Evolutionary conservation across 352 stramenopile genomes (phyloP), one percentile per base, ranked within the genome.

Genomic region (Bremia lactucae): DNA sequence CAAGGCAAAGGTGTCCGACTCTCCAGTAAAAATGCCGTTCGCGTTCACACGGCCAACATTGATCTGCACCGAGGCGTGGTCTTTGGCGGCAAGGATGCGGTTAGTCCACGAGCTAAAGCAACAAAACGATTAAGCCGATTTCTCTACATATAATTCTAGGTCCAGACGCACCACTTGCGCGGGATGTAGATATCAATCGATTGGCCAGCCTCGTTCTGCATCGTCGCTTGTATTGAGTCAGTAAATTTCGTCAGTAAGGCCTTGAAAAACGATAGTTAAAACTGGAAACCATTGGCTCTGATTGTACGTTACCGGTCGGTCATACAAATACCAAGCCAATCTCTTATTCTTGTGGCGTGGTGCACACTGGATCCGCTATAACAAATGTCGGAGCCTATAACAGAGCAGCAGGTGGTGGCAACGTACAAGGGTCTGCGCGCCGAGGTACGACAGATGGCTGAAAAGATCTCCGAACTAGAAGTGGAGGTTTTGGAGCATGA

Each of bases 181-280:
- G 95, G 95, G 73, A 98, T 96, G 77, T 98, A 98, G 59, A 98
- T 95, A 60, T 98, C 95, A 44, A 98, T 96, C 68, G 95, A 97
- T 61, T 97, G 75, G 75, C 95, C 95, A 60, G 67, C 64, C 68
- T 97, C 93, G 94, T 98, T 98, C 78, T 98, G 94, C 95, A 98
- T 98, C 57, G 67, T 96, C 62, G 62, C 59, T 66, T 66, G 47
- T 58, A 42, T 68, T 47, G 53, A 70, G 65, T 76, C 62, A 72
- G 64, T 73, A 69, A 65, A 72, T 70, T 82, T 75, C 33, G 55
- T 66, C 52, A 80, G n/a, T 35, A 42, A 41, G 31, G 20, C 26
- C 29, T 42, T 22, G 25, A n/a, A 10, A 16, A 4, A 18, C 34
- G 10, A 25, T 42, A 37, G 22, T 55, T 46, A n/a, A n/a, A n/a